phyloP scores from a whole-genome alignment of 177 flowering plant genomes.

The Telopea speciosissima region DNA sequence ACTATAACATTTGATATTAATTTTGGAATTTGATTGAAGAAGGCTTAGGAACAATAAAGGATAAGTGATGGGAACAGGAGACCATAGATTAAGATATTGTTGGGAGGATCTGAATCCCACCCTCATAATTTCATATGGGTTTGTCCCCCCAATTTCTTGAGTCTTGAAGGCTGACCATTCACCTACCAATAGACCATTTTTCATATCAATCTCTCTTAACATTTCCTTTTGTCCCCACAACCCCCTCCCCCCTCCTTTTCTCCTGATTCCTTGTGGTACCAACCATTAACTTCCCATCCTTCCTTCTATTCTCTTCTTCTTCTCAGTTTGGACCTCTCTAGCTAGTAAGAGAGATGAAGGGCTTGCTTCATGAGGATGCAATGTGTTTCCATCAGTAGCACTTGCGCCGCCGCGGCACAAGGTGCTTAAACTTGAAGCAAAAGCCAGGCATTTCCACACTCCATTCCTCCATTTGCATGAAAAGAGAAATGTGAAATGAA shows the following conservation, averaged over 20 bases:
- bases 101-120: slow-evolving; percentile 15
- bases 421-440: background rate
- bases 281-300: background rate
- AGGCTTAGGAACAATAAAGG: slow-evolving; percentile 12
- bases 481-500: background rate
- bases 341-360: background rate
- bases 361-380: background rate
- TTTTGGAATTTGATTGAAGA: slow-evolving; percentile 8
- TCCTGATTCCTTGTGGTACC: background rate
- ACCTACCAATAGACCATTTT: slow-evolving; percentile 8
- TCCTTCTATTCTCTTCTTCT: background rate
- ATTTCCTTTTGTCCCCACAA: background rate
- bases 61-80: slow-evolving; percentile 14
- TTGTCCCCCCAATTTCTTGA: slow-evolving; percentile 22
- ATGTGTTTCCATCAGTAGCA: background rate
- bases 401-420: too few relatives aligned
- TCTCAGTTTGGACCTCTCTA: background rate
- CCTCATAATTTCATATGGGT: slow-evolving; percentile 16
- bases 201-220: background rate
- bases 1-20: background rate
- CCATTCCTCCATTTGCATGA: background rate
- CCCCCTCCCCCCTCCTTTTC: background rate
- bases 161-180: slow-evolving; percentile 4
- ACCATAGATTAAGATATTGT: slow-evolving; percentile 14
- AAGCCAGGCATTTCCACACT: background rate